Percentiles rank a stretch among this genome's conserved stretches.
Evolutionary conservation across 1,139 yeast species (phyloP).

Genomic region (Suhomyces taliae): DNA sequence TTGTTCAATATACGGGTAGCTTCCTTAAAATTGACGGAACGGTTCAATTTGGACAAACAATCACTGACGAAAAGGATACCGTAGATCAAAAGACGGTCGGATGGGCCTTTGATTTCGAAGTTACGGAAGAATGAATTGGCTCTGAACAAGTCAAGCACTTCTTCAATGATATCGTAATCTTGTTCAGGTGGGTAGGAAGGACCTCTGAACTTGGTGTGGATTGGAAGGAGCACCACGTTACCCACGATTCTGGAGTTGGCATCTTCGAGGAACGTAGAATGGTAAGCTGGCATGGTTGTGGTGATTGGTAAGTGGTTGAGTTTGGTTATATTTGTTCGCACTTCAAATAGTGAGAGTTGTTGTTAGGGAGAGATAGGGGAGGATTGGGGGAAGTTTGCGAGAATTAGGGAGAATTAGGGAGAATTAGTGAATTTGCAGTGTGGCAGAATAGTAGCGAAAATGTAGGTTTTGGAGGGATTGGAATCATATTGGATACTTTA

Average conservation of each 20-base stretch:
- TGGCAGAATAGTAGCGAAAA: too few relatives aligned
- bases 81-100: slow-evolving; percentile 91
- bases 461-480: too few relatives aligned
- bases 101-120: slow-evolving; percentile 94
- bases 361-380: not conserved
- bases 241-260: slow-evolving; percentile 46
- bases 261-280: slow-evolving; percentile 80
- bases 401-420: too few relatives aligned
- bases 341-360: not conserved
- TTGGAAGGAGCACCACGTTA: slow-evolving; percentile 78
- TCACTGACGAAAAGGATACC: slow-evolving; percentile 92
- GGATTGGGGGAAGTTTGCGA: too few relatives aligned
- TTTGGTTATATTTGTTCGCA: not conserved
- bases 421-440: too few relatives aligned
- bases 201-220: slow-evolving; percentile 82
- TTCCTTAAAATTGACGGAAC: slow-evolving; percentile 51
- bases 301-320: not conserved
- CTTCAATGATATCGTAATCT: slow-evolving; percentile 92
- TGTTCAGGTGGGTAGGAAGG: slow-evolving; percentile 83
- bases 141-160: slow-evolving; percentile 83
- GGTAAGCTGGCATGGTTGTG: slow-evolving; percentile 67
- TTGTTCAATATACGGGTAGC: slow-evolving; percentile 77
- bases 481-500: too few relatives aligned
- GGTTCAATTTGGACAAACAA: slow-evolving; percentile 65
- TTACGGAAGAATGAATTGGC: slow-evolving; percentile 96